A percentile compares a stretch with the other conserved stretches of the same genome.
Conservation (phyloP, 208 protist genomes). For the Crithidia thermophila region DNA sequence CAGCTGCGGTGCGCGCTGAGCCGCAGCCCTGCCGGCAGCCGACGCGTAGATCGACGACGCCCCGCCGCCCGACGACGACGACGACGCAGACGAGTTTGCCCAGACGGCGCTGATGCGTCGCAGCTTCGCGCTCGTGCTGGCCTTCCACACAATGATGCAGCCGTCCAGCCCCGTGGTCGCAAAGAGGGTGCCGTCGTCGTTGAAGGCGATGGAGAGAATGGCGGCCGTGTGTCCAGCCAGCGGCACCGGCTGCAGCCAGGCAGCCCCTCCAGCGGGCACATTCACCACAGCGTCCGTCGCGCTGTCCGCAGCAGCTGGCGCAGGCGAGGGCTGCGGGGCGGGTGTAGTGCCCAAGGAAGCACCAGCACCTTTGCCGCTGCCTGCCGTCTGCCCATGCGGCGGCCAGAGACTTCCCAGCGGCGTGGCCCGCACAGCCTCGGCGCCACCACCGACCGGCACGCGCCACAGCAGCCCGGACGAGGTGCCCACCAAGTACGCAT, state of each 20-base stretch:
- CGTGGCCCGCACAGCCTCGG: constrained; percentile 24
- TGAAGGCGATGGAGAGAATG: constrained; percentile 54
- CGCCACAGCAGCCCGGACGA: constrained; percentile 50
- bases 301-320: neutral
- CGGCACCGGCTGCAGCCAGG: constrained; percentile 16
- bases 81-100: constrained; percentile 6
- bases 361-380: neutral
- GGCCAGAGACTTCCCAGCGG: constrained; percentile 40
- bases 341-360: neutral
- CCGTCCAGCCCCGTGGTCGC: constrained; percentile 48
- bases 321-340: neutral
- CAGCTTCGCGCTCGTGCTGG: constrained; percentile 40
- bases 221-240: constrained; percentile 51
- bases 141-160: constrained; percentile 64
- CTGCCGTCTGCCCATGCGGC: neutral
- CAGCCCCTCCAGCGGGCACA: too few relatives aligned
- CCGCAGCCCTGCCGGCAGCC: neutral
- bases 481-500: constrained; percentile 59
- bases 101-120: constrained; percentile 47
- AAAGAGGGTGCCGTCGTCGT: constrained; percentile 55
- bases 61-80: neutral
- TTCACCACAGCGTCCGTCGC: neutral
- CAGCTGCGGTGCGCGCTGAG: constrained; percentile 28
- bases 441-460: constrained; percentile 21
- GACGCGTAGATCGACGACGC: neutral